Base-by-base conservation (phyloP, 2,329 filamentous ascomycete genomes). In the Exophiala phaeomuriformis region DNA sequence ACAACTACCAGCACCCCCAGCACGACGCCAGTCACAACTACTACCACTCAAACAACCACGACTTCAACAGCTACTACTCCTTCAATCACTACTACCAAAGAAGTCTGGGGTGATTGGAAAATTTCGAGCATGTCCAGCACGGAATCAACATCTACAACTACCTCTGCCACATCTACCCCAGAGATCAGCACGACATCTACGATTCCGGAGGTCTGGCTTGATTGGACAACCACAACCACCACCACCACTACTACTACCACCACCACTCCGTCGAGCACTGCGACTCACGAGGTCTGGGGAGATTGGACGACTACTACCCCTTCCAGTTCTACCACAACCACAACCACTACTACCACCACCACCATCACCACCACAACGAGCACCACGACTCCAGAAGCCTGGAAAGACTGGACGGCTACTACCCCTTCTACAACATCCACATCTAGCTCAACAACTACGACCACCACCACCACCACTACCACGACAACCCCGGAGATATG, bases 281-380 rank as follows among this genome's bases (percentile, higher is more conserved):
- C 19, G 19, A 19, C 19, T 19, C 19, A 19, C 10, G 43, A 46
- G 30, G 27, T 32, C n/a, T 46, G 43, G 43, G 43, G 31, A 5
- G 43, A 47, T 35, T 47, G 31, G 31, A 47, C 44, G 8, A 30
- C 44, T 36, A 47, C 44, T 28, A 47, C 31, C n/a, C 28, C 44
- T 36, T 27, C 44, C 31, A 27, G 19, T 7, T 42, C 9, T 8
- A 36, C 33, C n/a, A 7, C 33, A 36, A 19, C 27, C 19, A 37
- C n/a, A 19, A 19, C 44, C 5, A 35, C 44, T 29, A 47, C 44
- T 4, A 47, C 7, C 12, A 32, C 8, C 12, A 28, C 19, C 12
- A 45, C 7, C 29, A 32, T 12, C 6, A 10, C 5, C 29, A 31
- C 28, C 5, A 45, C 42, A 5, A 45, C 42, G 10, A 45, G 7